Evolutionary conservation across 75 land plant species (phyloP).

Genomic region (Cupressus sempervirens): DNA sequence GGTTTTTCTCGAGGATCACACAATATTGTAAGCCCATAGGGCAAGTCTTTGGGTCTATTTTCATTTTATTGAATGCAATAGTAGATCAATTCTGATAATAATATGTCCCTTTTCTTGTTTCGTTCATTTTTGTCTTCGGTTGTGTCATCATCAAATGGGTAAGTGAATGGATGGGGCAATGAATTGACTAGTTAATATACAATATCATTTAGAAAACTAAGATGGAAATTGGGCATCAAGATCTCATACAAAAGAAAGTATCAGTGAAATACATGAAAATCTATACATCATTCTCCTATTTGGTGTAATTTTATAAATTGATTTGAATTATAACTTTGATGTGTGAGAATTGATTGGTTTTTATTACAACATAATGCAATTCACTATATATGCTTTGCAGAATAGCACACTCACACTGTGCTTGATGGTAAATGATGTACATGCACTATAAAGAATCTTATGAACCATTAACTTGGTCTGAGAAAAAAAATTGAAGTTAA

Average conservation of each 20-base stretch:
- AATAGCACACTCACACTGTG: not conserved
- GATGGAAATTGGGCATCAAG: too few relatives aligned
- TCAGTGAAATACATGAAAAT: not conserved
- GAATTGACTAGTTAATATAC: too few relatives aligned
- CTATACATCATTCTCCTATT: not conserved
- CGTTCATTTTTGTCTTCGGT: too few relatives aligned
- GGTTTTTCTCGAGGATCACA: too few relatives aligned
- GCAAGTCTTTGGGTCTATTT: too few relatives aligned
- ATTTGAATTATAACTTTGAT: not conserved
- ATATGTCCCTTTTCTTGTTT: too few relatives aligned
- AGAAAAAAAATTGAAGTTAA: slow-evolving; percentile 40
- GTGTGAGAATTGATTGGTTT: not conserved
- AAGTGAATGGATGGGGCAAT: too few relatives aligned
- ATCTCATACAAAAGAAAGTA: not conserved
- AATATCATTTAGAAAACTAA: too few relatives aligned
- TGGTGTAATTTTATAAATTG: not conserved
- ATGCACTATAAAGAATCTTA: slow-evolving; percentile 42
- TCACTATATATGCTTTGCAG: not conserved
- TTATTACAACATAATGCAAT: not conserved
- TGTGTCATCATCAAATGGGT: too few relatives aligned
- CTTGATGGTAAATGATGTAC: not conserved
- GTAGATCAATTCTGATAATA: too few relatives aligned
- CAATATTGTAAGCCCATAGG: too few relatives aligned
- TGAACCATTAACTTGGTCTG: not conserved
- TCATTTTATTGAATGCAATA: too few relatives aligned